Evolutionary conservation across 805 yeast species (phyloP).

Genomic region (Saturnispora saitoi): DNA sequence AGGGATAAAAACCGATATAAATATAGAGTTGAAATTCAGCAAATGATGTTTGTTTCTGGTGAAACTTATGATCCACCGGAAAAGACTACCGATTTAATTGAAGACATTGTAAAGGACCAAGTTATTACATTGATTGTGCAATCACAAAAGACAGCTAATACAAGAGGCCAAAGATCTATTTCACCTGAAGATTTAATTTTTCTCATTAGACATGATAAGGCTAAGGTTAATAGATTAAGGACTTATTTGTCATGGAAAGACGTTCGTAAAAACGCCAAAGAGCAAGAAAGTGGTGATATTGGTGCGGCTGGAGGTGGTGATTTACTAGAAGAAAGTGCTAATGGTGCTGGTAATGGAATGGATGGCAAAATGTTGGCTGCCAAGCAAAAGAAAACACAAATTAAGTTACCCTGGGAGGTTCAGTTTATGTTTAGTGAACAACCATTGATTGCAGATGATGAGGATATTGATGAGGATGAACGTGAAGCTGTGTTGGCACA

Average conservation of each 20-base stretch:
- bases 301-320: conserved; percentile 31
- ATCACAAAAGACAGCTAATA: conserved; percentile 67
- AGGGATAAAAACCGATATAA: conserved; percentile 43
- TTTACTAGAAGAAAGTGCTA: conserved; percentile 23
- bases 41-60: conserved; percentile 98
- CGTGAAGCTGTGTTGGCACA: conserved; percentile 83
- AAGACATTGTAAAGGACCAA: conserved; percentile 91
- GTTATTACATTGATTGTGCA: conserved; percentile 77
- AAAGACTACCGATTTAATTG: conserved; percentile 86
- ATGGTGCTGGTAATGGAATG: conserved; percentile 29
- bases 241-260: conserved; percentile 96
- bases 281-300: conserved; percentile 42
- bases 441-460: conserved; percentile 62
- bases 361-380: conserved; percentile 36
- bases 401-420: conserved; percentile 90
- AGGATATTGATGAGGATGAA: conserved; percentile 68
- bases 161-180: conserved; percentile 75
- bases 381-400: conserved; percentile 64
- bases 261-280: conserved; percentile 71
- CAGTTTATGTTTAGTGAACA: conserved; percentile 91
- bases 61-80: conserved; percentile 92
- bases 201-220: conserved; percentile 83
- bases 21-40: conserved; percentile 89
- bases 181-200: conserved; percentile 92
- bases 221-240: conserved; percentile 83